Evolutionary conservation across 1,284 basidiomycete species (phyloP), one percentile per base, ranked within the genome.

Genomic region (Trichosporon sp.): DNA sequence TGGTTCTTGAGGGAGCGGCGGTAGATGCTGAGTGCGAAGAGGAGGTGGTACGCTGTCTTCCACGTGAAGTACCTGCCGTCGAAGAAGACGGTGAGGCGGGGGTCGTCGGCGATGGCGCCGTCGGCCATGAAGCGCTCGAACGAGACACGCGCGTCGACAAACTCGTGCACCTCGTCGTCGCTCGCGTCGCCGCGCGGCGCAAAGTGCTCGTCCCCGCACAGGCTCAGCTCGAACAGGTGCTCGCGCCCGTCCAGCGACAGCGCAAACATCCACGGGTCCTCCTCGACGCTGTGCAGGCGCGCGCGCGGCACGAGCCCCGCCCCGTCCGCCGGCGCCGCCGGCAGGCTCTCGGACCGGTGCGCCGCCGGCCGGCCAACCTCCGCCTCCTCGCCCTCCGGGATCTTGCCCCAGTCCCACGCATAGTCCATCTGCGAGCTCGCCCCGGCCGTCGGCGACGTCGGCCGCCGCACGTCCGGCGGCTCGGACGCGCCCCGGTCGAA

Each of bases 51-150:
- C 0, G 84, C 85, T 44, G 84, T 85, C 62, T 84, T 80, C 85
- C 86, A 87, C 5, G 85, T 85, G 62, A 86, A 77, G 77, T 84
- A 85, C 29, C 80, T 82, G 53, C 76, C 76, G 51, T 81, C 77
- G 75, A 86, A 87, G 44, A 83, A 78, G 25, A 87, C 76, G 29
- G 86, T 85, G 13, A 87, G 77, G 35, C 82, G 75, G 13, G 83
- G 80, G 70, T 86, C 84, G 68, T 86, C 84, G 6, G 86, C 81
- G n/a, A 86, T 74, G 2, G 79, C 75, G 1, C 82, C 78, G 65
- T 86, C 83, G 68, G 84, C 81, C 63, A 86, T 80, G 74, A 87
- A 88, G 18, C 80, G 79, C 71, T 83, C 80, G 75, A 85, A 87
- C 7, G 85, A 81, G n/a, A 87, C 75, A 11, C 85, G 80, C 15